Evolutionary conservation across 495 filamentous ascomycete species (phyloP), one percentile per base, ranked within the genome.

Genomic region (Recurvomyces mirabilis): DNA sequence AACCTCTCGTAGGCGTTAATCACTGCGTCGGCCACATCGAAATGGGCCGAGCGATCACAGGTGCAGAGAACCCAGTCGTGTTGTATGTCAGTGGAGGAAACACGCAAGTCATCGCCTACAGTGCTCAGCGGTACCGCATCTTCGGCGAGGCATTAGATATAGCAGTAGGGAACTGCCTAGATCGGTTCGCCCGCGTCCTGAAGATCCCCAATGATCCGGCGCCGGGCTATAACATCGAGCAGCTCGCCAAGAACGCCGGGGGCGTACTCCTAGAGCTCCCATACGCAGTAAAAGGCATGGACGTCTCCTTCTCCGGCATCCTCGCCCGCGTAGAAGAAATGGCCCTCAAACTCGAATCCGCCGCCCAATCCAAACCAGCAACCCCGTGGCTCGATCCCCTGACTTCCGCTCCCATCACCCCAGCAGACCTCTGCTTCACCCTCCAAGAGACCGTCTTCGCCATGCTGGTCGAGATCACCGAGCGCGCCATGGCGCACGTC

Each of bases 401-500:
- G 13, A 63, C 58, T 1, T 60, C 60, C 6, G 62, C 65, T 30
- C 57, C 66, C 25, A 69, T 94, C 19, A 91, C 85, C 10, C 73
- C 74, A n/a, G 87, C 77, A 44, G 87, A 94, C 59, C 65, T 98
- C 21, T 98, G 91, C 65, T 96, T 94, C 64, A 86, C 78, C 20
- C 68, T 98, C 26, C 91, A 98, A 63, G 91, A 98, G 61, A 96
- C 88, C 2, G 75, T 95, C 10, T 98, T 74, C 60, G 79, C 88
- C 0, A 98, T 98, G 93, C 68, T 98, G 31, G 91, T 98, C 5
- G 91, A 98, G 72, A 98, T 94, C 54, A 98, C 91, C 0, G 91
- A 98, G 68, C 78, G 91, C 21, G 91, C 91, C 3, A 98, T 98
- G 91, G 89, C 93, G 20, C 91, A 98, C 64, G 89, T 94, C 18